A percentile compares a stretch with the other conserved stretches of the same genome.
Conservation (phyloP, 176 grass and related monocot species). For the Zoysia japonica region DNA sequence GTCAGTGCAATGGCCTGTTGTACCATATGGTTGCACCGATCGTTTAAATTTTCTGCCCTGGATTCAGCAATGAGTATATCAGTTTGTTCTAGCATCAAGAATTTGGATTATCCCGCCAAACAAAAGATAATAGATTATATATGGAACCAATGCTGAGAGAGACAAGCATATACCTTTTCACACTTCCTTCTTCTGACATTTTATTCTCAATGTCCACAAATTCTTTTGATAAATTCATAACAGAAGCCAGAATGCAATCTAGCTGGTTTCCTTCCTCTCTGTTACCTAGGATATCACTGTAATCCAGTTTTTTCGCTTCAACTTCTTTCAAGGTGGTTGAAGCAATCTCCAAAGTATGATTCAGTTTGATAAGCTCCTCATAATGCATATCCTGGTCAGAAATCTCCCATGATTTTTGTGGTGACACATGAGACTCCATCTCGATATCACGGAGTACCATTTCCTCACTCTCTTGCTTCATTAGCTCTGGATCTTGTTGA, state of each 20-base stretch:
- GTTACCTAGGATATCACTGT: constrained; percentile 49
- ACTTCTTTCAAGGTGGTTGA: constrained; percentile 58
- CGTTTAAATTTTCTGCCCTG: constrained; percentile 59
- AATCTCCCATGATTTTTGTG: constrained; percentile 43
- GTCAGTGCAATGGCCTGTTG: constrained; percentile 59
- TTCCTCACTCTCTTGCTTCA: constrained; percentile 50
- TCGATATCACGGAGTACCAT: constrained; percentile 63
- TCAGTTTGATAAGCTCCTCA: constrained; percentile 57
- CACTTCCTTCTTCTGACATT: constrained; percentile 54
- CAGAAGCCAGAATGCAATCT: constrained; percentile 56
- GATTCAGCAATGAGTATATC: constrained; percentile 43
- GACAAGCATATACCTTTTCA: constrained; percentile 52
- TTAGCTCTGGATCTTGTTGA: constrained; percentile 38
- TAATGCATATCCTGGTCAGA: constrained; percentile 42
- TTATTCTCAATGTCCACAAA: constrained; percentile 58
- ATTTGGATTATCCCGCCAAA: neutral
- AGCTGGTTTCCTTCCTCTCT: constrained; percentile 64
- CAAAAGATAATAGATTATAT: neutral
- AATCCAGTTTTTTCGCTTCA: constrained; percentile 43
- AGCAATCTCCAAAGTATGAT: constrained; percentile 40
- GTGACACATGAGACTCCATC: constrained; percentile 49
- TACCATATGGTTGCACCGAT: constrained; percentile 59
- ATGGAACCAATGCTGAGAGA: constrained; percentile 6
- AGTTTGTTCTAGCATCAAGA: constrained; percentile 25
- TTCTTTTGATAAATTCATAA: constrained; percentile 72